Evolutionary conservation across 495 filamentous ascomycete species (phyloP), one percentile per base, ranked within the genome.

Genomic region (Aspergillus haitiensis): DNA sequence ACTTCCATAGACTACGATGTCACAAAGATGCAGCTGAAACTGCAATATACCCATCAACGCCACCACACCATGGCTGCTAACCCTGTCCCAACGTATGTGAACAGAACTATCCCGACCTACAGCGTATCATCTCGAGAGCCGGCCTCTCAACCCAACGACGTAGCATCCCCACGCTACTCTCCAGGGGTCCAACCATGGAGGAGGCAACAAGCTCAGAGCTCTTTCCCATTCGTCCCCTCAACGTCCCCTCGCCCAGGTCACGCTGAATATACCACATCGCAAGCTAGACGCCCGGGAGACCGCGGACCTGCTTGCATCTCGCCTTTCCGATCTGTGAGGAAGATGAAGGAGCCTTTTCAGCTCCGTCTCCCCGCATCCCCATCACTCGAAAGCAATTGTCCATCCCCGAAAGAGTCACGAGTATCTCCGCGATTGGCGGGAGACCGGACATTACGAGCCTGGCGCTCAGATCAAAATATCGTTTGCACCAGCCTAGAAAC

Each of bases 271-370:
- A 70, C 70, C 6, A 63, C 66, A 21, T 60, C 68, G n/a, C 60
- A 69, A 37, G 44, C 66, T 13, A 63, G 69, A 58, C 65, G 72
- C 18, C 61, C 66, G 21, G 57, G 58, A 21, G 71, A 72, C 39
- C 73, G 73, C 3, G 62, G 54, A 2, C 49, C 67, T 13, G 61
- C 66, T 40, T 70, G 52, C 32, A 71, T 76, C 39, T 79, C 76
- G 27, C 77, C 76, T 0, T 78, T 78, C 52, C 76, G 76, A 18
- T 79, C 77, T 1, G 77, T 80, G n/a, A 67, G 74, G 13, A 72
- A 65, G 55, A 80, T 80, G 76, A 78, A 78, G 52, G 71, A 78
- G 52, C 76, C 76, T 7, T 77, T 80, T 48, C 75, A 73, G 47
- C 58, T 79, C 13, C 71, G 72, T 58, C 65, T 80, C 13, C 75